A percentile compares a stretch with the other conserved stretches of the same genome.
Evolutionary conservation across 2,329 filamentous ascomycete species (phyloP).

Genomic region (Hypoxylon sp.): DNA sequence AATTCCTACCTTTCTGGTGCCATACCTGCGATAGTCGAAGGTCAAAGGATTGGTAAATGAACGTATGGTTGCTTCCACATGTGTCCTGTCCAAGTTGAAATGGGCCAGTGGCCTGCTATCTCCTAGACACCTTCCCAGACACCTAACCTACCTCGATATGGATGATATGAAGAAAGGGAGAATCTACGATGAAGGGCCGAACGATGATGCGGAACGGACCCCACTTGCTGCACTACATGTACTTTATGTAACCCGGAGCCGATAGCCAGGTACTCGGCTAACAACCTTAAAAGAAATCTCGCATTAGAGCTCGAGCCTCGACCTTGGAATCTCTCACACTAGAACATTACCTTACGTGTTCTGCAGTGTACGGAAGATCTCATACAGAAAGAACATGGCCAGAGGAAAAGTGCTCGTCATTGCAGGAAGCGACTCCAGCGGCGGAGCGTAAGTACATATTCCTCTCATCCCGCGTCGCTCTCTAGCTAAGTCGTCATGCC

Average conservation of each 20-base stretch:
- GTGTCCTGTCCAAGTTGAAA: background rate
- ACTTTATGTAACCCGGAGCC: background rate
- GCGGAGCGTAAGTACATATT: constrained; percentile 72
- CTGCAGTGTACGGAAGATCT: background rate
- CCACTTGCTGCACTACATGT: constrained; percentile 12
- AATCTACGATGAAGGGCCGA: background rate
- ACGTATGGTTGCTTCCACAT: background rate
- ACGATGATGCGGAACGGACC: constrained; percentile 10
- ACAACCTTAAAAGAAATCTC: constrained; percentile 23
- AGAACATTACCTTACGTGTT: background rate
- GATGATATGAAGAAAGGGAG: no score
- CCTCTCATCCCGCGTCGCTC: constrained; percentile 13
- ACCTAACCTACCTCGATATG: no score
- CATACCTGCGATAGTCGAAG: background rate
- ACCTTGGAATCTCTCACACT: background rate
- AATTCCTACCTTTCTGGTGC: constrained; percentile 11
- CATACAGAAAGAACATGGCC: constrained; percentile 43
- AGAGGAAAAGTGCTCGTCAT: constrained; percentile 74
- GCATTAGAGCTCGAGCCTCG: constrained; percentile 3
- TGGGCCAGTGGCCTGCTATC: background rate
- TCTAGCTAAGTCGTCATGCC: constrained; percentile 14
- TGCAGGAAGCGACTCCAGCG: constrained; percentile 89
- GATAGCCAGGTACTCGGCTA: background rate
- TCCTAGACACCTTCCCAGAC: background rate
- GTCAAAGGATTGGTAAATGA: background rate